Conservation (phyloP, 768 basidiomycete genomes). For the Termitomyces eurrhizus region DNA sequence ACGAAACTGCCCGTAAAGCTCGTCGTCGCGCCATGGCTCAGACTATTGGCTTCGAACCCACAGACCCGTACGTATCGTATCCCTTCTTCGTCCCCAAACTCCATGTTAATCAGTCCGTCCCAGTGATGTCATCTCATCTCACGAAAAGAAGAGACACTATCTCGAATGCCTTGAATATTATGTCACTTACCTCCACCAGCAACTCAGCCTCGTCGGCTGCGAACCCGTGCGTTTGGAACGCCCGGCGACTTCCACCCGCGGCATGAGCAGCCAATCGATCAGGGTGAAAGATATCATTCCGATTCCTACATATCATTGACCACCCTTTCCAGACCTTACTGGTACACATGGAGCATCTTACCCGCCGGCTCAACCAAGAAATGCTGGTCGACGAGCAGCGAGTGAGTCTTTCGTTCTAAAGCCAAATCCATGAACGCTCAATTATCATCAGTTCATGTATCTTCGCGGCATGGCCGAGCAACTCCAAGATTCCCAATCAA, state of each 20-base stretch:
- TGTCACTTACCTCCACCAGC: constrained; percentile 60
- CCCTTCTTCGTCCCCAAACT: not conserved
- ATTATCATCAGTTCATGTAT: constrained; percentile 2
- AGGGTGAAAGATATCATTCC: constrained; percentile 34
- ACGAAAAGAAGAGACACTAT: constrained; percentile 74
- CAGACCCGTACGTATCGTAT: constrained; percentile 46
- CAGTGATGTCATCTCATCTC: constrained; percentile 72
- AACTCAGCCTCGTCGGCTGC: constrained; percentile 46
- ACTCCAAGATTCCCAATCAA: constrained; percentile 1
- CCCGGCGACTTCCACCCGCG: constrained; percentile 42
- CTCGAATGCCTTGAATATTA: constrained; percentile 73
- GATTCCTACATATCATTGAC: not conserved
- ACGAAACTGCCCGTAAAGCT: constrained; percentile 51
- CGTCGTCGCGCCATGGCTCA: constrained; percentile 56
- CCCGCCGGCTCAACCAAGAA: constrained; percentile 44
- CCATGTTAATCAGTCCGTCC: constrained; percentile 8
- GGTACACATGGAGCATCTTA: constrained; percentile 63
- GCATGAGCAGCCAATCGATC: constrained; percentile 60
- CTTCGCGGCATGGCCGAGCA: constrained; percentile 11
- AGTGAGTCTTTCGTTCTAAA: constrained; percentile 26
- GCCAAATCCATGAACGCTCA: not conserved
- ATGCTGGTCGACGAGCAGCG: constrained; percentile 53
- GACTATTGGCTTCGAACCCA: constrained; percentile 51
- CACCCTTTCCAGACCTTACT: constrained; percentile 50
- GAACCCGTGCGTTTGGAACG: constrained; percentile 46